Conservation (phyloP, 2,329 filamentous ascomycete species). For the Fusarium staphyleae region DNA sequence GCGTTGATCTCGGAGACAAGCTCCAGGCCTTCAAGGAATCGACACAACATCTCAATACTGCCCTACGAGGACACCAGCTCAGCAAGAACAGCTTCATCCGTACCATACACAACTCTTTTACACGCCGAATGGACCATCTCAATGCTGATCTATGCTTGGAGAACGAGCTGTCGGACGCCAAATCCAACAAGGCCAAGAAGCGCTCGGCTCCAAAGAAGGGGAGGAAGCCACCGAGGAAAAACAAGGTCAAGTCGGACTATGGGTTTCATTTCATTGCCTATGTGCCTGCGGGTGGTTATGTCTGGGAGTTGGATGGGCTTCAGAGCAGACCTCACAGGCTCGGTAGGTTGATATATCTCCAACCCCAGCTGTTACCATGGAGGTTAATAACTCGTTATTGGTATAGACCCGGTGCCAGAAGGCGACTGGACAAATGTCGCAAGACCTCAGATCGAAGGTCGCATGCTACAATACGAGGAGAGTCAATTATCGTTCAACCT, state of each 20-base stretch:
- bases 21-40: constrained; percentile 76
- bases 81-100: constrained; percentile 79
- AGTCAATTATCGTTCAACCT: constrained; percentile 78
- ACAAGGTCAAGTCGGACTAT: constrained; percentile 60
- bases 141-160: constrained; percentile 72
- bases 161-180: constrained; percentile 57
- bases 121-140: constrained; percentile 77
- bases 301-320: constrained; percentile 92
- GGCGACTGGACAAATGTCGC: constrained; percentile 72
- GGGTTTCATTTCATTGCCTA: constrained; percentile 91
- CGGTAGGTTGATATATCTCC: constrained; percentile 36
- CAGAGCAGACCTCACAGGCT: constrained; percentile 67
- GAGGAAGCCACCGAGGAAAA: constrained; percentile 44
- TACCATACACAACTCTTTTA: constrained; percentile 86
- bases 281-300: constrained; percentile 73
- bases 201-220: constrained; percentile 46
- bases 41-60: constrained; percentile 72
- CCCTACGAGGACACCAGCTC: constrained; percentile 78
- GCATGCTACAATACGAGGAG: constrained; percentile 72
- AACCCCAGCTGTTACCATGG: too few relatives aligned
- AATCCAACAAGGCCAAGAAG: constrained; percentile 46
- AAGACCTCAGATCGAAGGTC: constrained; percentile 67
- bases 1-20: constrained; percentile 71
- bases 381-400: constrained; percentile 4
- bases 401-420: constrained; percentile 24